These are phyloP conservation scores for Neofusicoccum sp. DNA, from an alignment of 2,329 filamentous ascomycete species.

Conservation along the genomic window DNA sequence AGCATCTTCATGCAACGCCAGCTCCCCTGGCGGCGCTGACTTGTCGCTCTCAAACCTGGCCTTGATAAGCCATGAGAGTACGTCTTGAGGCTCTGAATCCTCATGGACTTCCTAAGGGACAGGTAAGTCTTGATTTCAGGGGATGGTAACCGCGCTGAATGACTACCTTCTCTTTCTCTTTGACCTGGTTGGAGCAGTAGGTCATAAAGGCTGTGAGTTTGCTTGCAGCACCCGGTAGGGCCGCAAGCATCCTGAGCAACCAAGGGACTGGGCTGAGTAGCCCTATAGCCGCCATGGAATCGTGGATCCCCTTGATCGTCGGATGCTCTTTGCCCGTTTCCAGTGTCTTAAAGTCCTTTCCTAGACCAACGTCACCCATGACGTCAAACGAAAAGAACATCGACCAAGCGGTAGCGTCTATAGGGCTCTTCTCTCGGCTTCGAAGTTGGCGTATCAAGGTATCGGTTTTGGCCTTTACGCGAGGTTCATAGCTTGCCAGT, in stretches of 20 bases:
- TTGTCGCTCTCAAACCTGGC: conserved; percentile 37
- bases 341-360: conserved; percentile 41
- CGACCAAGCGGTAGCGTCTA: conserved; percentile 33
- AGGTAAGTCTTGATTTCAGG: neutral
- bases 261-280: conserved; percentile 37
- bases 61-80: conserved; percentile 43
- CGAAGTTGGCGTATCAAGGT: conserved; percentile 29
- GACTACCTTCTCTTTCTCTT: conserved; percentile 33
- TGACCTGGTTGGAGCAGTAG: conserved; percentile 30
- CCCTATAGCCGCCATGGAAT: conserved; percentile 35
- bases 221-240: conserved; percentile 30
- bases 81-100: conserved; percentile 34
- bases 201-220: conserved; percentile 30
- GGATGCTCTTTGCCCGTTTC: conserved; percentile 26
- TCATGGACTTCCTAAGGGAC: neutral
- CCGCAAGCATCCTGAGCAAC: conserved; percentile 32
- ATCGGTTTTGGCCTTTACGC: conserved; percentile 31
- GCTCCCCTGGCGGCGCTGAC: conserved; percentile 32
- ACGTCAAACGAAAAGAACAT: conserved; percentile 49
- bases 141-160: neutral
- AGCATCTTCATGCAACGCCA: conserved; percentile 34
- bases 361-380: conserved; percentile 48
- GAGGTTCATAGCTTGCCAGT: conserved; percentile 31
- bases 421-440: conserved; percentile 21
- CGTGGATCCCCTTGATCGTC: conserved; percentile 36